Conservation (phyloP, 352 stramenopile genomes). For the Elongisporangium prolatum region DNA sequence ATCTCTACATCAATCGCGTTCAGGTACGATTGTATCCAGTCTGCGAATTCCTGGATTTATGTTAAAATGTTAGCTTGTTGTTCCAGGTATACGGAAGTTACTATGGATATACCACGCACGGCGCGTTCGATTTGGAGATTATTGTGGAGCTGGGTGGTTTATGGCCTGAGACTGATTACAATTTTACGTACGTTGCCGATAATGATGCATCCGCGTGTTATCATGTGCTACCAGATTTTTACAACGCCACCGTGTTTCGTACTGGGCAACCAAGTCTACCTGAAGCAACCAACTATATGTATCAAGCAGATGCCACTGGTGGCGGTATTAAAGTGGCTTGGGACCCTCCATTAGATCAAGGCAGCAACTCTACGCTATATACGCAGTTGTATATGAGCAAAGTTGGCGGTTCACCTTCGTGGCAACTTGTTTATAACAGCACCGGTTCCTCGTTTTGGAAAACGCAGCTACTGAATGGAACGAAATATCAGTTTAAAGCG, state of each 20-base stretch:
- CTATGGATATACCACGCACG: slow-evolving; percentile 14
- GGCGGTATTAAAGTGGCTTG: slow-evolving; percentile 43
- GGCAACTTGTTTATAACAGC: slow-evolving; percentile 39
- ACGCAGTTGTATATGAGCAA: slow-evolving; percentile 55
- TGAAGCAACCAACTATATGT: slow-evolving; percentile 19
- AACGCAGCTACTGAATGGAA: slow-evolving; percentile 37
- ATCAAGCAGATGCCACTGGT: slow-evolving; percentile 35
- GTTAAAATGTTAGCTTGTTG: no score
- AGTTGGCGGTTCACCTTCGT: slow-evolving; percentile 8
- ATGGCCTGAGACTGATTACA: slow-evolving; percentile 25
- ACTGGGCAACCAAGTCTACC: slow-evolving; percentile 21
- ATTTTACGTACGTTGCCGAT: slow-evolving; percentile 32
- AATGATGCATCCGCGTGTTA: slow-evolving; percentile 50
- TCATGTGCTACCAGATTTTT: background rate
- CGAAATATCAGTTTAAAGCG: slow-evolving; percentile 44
- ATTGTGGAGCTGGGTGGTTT: slow-evolving; percentile 48
- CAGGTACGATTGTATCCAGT: slow-evolving; percentile 12
- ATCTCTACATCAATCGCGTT: slow-evolving; percentile 29
- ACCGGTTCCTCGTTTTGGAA: slow-evolving; percentile 43
- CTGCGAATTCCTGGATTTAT: no score
- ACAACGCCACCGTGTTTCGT: slow-evolving; percentile 11
- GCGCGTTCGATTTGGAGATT: slow-evolving; percentile 22
- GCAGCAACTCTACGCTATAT: slow-evolving; percentile 20
- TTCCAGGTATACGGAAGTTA: slow-evolving; percentile 24
- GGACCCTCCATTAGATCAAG: slow-evolving; percentile 35